Percentiles rank a stretch among this genome's conserved stretches.
Evolutionary conservation across 805 yeast genomes (phyloP).

Genomic region (Candida saitoana): DNA sequence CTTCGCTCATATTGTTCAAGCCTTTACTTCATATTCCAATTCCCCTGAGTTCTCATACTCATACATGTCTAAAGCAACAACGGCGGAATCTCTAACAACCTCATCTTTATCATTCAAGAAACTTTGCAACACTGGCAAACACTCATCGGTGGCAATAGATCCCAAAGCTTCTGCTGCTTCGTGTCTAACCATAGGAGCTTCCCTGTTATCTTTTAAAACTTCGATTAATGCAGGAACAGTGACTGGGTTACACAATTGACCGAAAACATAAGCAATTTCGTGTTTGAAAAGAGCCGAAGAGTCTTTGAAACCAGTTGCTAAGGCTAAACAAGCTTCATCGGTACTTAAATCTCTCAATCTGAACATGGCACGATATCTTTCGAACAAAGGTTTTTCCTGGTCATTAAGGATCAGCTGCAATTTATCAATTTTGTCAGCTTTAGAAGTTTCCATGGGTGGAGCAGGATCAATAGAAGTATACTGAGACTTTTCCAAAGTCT

Average conservation of each 20-base stretch:
- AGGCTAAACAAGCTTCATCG: conserved; percentile 87
- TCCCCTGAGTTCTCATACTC: conserved; percentile 87
- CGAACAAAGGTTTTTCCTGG: conserved; percentile 74
- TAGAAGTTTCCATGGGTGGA: conserved; percentile 79
- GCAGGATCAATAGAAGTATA: conserved; percentile 96
- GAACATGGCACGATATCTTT: conserved; percentile 98
- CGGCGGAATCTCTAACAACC: conserved; percentile 94
- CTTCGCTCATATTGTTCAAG: too few species aligned
- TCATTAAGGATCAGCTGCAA: conserved; percentile 69
- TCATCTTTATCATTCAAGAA: conserved; percentile 77
- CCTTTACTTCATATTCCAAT: conserved; percentile 56
- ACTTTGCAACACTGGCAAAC: conserved; percentile 77
- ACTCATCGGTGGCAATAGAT: conserved; percentile 93
- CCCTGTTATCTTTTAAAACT: conserved; percentile 69
- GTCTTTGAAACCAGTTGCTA: conserved; percentile 86
- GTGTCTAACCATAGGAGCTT: conserved; percentile 99
- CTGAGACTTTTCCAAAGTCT: conserved; percentile 67
- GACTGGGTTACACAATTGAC: conserved; percentile 91
- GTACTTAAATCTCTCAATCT: conserved; percentile 92
- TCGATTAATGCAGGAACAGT: conserved; percentile 84
- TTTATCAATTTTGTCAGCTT: conserved; percentile 52
- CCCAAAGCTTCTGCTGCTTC: conserved; percentile 99
- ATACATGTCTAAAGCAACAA: conserved; percentile 97
- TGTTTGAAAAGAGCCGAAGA: conserved; percentile 93
- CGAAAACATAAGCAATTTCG: conserved; percentile 97